Base-by-base conservation (phyloP, 225 moss, liverwort and hornwort species). In the Asterella californica region DNA sequence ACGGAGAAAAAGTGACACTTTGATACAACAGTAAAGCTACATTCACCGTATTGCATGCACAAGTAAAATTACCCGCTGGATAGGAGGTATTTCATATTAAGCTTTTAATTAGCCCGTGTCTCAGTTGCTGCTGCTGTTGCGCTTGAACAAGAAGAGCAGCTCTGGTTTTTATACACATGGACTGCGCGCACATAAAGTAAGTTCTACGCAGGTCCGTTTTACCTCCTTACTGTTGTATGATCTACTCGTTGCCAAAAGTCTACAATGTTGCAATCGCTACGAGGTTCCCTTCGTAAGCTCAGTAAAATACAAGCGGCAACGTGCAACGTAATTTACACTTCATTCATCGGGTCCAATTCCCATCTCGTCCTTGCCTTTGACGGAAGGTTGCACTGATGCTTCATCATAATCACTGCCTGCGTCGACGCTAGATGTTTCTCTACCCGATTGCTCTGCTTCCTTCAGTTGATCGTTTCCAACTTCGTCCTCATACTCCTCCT, bases 391-490 rank as follows among this genome's bases (percentile, higher is more conserved):
- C 8, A 36, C 8, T 14, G 21, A 11, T 21, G 75, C 36, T 36
- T 53, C 33, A 75, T 78, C 30, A 2, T 46, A 34, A 37, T 71
- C 71, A 3, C 5, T 15, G 22, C 10, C 29, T 30, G 64, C 34
- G 14, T 37, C 54, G 7, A 52, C 33, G 29, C 45, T 33, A 52
- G 53, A 15, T 24, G n/a, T 76, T 29, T 62, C 38, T 55, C 5
- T 4, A 61, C 38, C 25, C 0, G n/a, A 46, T 2, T 24, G 5
- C 46, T 42, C 6, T 21, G 17, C 14, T 17, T 27, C 38, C 60
- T 85, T 30, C 18, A 81, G 24, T 7, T 48, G 70, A 27, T 81
- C 85, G 22, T 85, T 85, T 25, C 85, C 85, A 9, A 63, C 66
- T 79, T 85, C 85, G 49, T 85, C 71, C 76, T 85, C 85, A 9